Conservation (phyloP, 768 basidiomycete genomes). For the Psilocybe azurescens region DNA sequence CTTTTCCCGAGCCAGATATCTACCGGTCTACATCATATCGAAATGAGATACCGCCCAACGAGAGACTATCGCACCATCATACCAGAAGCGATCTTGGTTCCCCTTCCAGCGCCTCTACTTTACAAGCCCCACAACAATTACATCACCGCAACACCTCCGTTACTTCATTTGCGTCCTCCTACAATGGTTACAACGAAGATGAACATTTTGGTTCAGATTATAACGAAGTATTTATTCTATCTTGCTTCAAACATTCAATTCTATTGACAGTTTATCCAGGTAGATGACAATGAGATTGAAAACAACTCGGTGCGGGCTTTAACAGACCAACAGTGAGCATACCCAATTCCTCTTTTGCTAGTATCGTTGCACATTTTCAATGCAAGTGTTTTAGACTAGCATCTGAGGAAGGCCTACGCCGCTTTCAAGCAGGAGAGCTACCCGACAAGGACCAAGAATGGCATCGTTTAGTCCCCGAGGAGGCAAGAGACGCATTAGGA, state of each 20-base stretch:
- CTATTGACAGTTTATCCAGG: conserved; percentile 7
- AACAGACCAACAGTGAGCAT: conserved; percentile 27
- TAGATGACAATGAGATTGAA: conserved; percentile 22
- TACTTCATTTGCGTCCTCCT: conserved; percentile 42
- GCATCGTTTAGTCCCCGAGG: conserved; percentile 78
- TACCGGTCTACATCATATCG: conserved; percentile 49
- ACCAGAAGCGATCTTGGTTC: conserved; percentile 44
- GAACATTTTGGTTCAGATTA: conserved; percentile 34
- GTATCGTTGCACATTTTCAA: conserved; percentile 20
- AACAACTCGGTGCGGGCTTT: conserved; percentile 19
- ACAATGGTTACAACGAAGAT: conserved; percentile 43
- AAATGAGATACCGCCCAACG: conserved; percentile 27
- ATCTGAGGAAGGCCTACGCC: conserved; percentile 64
- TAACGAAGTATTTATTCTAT: conserved; percentile 34
- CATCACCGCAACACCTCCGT: conserved; percentile 38
- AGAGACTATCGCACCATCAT: conserved; percentile 37
- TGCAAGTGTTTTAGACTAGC: conserved; percentile 50
- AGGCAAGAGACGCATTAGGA: conserved; percentile 71
- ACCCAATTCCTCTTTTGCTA: conserved; percentile 34
- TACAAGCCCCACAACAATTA: background rate
- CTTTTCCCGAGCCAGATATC: conserved; percentile 60
- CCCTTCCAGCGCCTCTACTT: background rate
- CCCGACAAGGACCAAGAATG: conserved; percentile 80
- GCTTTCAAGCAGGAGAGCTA: conserved; percentile 72
- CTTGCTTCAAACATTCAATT: conserved; percentile 1